Conservation (phyloP, 169 alveolate genomes). For the Plasmodium vivax region DNA sequence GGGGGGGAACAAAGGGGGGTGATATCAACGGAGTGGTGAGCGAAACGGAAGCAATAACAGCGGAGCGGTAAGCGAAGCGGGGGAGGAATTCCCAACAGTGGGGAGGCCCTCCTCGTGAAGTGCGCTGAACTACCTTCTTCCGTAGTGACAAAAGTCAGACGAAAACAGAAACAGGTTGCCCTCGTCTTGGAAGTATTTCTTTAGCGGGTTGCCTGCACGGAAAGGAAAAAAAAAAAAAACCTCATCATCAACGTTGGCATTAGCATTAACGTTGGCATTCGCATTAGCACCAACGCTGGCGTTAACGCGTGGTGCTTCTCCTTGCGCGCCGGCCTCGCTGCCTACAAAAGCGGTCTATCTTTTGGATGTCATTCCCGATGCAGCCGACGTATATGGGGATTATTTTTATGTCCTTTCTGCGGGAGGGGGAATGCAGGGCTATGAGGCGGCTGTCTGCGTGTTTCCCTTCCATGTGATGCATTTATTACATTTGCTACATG, state of each 20-base stretch:
- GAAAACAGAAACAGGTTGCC: slow-evolving; percentile 89
- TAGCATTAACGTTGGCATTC: slow-evolving; percentile 77
- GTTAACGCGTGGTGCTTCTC: no score
- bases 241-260: slow-evolving; percentile 90
- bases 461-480: background rate
- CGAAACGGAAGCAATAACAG: background rate
- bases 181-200: slow-evolving; percentile 86
- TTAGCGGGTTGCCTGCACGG: slow-evolving; percentile 84
- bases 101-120: background rate
- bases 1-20: background rate
- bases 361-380: slow-evolving; percentile 56
- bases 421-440: background rate
- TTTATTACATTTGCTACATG: background rate
- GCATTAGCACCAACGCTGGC: slow-evolving; percentile 80
- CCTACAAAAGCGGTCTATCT: slow-evolving; percentile 20
- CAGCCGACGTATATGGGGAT: slow-evolving; percentile 67
- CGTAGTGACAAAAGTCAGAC: slow-evolving; percentile 96
- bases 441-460: background rate
- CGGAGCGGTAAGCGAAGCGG: background rate
- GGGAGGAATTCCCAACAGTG: background rate
- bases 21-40: no score
- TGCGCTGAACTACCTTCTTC: slow-evolving; percentile 82
- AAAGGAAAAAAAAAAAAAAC: slow-evolving; percentile 58
- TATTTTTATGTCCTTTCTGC: slow-evolving; percentile 57
- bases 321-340: background rate